A percentile compares a stretch with the other conserved stretches of the same genome.
Conservation (phyloP, 495 filamentous ascomycete species). For the Apodospora peruviana region DNA sequence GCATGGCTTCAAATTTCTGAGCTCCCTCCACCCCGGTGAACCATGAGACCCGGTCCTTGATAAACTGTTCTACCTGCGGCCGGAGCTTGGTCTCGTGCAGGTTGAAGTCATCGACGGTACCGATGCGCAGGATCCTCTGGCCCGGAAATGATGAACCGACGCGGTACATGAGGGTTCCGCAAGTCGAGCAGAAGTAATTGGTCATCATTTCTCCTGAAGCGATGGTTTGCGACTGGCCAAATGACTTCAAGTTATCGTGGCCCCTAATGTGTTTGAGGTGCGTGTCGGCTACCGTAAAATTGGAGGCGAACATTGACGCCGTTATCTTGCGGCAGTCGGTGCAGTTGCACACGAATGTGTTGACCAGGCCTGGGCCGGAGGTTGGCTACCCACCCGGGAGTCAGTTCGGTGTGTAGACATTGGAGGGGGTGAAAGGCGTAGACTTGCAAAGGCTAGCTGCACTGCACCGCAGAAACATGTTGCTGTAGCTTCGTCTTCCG, state of each 20-base stretch:
- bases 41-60: constrained; percentile 40
- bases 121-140: constrained; percentile 42
- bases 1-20: constrained; percentile 13
- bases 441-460: constrained; percentile 45
- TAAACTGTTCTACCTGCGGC: constrained; percentile 40
- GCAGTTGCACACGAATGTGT: constrained; percentile 53
- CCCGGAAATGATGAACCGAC: constrained; percentile 29
- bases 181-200: constrained; percentile 50
- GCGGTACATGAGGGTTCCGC: constrained; percentile 52
- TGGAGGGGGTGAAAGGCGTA: not conserved
- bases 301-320: constrained; percentile 54
- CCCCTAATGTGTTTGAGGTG: constrained; percentile 43
- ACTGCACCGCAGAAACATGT: constrained; percentile 53
- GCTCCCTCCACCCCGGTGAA: constrained; percentile 29
- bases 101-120: constrained; percentile 50
- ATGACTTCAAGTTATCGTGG: constrained; percentile 36
- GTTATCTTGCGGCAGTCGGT: constrained; percentile 54
- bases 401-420: not conserved
- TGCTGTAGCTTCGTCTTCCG: constrained; percentile 43
- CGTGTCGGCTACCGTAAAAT: constrained; percentile 42
- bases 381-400: constrained; percentile 2
- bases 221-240: constrained; percentile 33
- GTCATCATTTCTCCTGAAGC: constrained; percentile 42
- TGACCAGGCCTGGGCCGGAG: constrained; percentile 40
- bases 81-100: constrained; percentile 47